Base-by-base conservation (phyloP, 1,139 yeast genomes). In the Saccharomyces pastorianus region DNA sequence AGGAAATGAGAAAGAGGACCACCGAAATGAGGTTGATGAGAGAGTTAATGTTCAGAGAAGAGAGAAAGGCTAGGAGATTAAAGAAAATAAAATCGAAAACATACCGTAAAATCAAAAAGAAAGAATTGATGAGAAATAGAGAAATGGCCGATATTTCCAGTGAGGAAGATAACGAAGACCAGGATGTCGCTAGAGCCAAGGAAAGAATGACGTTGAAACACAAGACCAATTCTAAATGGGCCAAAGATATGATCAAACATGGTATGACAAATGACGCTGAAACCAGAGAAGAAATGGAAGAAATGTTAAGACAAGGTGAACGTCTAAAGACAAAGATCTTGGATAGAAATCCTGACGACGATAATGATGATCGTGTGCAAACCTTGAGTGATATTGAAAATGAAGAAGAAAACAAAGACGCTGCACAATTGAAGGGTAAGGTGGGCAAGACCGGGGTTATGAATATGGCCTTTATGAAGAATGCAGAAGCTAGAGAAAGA, bases 1-100 rank as follows among this genome's bases (percentile, higher is more conserved):
- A 87, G 59, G 99, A 95, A 52, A 73, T 91, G 73, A 75, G 76
- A 57, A 82, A 84, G 66, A 80, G 96, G 60, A 85, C 95, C 11
- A 80, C 82, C 55, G 96, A 93, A 70, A 78, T 93, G 61, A 80
- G 98, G 62, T 72, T 86, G 65, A 90, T 90, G 97, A 81, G 99
- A 60, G 99, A 93, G 67, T 79, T 93, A 59, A 88, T 93, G 96
- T 93, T 90, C 73, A 80, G 98, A 66, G 97, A 93, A 65, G 97
- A 93, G 73, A 82, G 84, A 65, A 85, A 88, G 67, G 90, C 98
- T 23, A 89, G 82, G 69, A 80, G 99, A 63, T 80, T 93, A 65
- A 91, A 91, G 75, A 93, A 91, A 73, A 93, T 93, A 72, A 93
- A 93, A 71, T 89, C 97, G 48, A 95, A 91, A 71, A 80, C 89